Conservation (phyloP, 257 asterid species). For the Plantago major region DNA sequence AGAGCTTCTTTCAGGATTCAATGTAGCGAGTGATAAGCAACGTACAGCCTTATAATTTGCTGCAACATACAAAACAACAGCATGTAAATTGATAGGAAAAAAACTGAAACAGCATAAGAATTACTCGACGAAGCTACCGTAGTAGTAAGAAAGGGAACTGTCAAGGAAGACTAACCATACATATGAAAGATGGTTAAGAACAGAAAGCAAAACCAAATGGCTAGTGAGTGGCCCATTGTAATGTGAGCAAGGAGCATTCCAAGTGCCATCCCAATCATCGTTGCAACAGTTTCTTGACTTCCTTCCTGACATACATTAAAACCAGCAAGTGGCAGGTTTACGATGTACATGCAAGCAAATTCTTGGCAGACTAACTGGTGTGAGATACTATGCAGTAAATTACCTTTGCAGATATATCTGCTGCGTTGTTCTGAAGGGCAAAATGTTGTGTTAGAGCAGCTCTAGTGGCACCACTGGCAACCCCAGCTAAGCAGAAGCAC, state of each 20-base stretch:
- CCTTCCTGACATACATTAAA: constrained; percentile 63
- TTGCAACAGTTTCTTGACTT: constrained; percentile 96
- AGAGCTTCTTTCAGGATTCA: constrained; percentile 81
- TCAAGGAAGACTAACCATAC: constrained; percentile 84
- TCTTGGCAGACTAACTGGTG: background rate
- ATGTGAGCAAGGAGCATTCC: constrained; percentile 91
- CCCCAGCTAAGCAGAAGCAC: constrained; percentile 68
- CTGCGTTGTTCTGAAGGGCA: constrained; percentile 96
- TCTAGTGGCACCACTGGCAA: constrained; percentile 99
- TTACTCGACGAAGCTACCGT: constrained; percentile 20
- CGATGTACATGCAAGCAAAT: background rate
- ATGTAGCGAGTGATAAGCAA: constrained; percentile 70
- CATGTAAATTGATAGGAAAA: constrained; percentile 3
- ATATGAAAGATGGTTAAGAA: constrained; percentile 92
- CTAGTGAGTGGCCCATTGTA: constrained; percentile 69
- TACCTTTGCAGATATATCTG: constrained; percentile 98
- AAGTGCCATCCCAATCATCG: constrained; percentile 95
- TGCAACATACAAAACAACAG: constrained; percentile 31
- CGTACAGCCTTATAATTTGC: constrained; percentile 94
- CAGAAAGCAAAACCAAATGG: constrained; percentile 87
- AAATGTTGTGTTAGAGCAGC: constrained; percentile 98
- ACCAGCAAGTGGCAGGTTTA: background rate
- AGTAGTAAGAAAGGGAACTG: constrained; percentile 19
- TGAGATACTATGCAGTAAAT: constrained; percentile 5
- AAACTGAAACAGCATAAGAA: constrained; percentile 10